These are phyloP conservation scores for Prunus davidiana DNA, from an alignment of 306 rosid species.

Conservation along the genomic window DNA sequence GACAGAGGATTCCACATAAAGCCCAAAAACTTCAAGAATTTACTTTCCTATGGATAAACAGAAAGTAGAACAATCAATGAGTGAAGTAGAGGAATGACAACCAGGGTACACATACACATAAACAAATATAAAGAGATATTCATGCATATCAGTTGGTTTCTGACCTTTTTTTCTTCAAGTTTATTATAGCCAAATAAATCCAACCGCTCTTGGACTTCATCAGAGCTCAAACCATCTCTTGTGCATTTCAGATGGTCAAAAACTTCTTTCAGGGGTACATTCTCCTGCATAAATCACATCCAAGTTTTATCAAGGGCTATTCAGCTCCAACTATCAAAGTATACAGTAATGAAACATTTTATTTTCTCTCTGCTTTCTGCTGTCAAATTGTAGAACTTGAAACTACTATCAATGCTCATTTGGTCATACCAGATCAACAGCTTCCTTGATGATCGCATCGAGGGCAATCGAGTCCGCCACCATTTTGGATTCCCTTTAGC, in stretches of 20 bases:
- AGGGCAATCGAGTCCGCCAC: slow-evolving; percentile 37
- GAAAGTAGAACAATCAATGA: background rate
- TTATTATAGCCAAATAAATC: slow-evolving; percentile 65
- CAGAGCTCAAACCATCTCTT: slow-evolving; percentile 53
- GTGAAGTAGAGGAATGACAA: background rate
- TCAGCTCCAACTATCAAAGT: background rate
- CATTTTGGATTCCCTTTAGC: slow-evolving; percentile 32
- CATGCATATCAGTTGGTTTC: slow-evolving; percentile 9
- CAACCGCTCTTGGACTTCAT: slow-evolving; percentile 50
- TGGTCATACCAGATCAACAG: slow-evolving; percentile 56
- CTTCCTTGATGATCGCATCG: slow-evolving; percentile 59
- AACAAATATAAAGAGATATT: background rate
- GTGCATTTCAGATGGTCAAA: slow-evolving; percentile 60
- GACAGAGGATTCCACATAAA: slow-evolving; percentile 89
- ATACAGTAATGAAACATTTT: background rate
- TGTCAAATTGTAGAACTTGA: too few species aligned
- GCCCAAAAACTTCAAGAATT: slow-evolving; percentile 62
- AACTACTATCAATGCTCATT: background rate
- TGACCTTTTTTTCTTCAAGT: slow-evolving; percentile 76
- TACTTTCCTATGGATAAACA: slow-evolving; percentile 48
- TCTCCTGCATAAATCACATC: slow-evolving; percentile 54
- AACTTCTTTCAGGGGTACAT: slow-evolving; percentile 60
- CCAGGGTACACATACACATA: too few species aligned
- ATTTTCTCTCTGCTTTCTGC: too few species aligned
- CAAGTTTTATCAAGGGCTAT: slow-evolving; percentile 6